Percentiles rank a stretch among this genome's conserved stretches.
Conservation (phyloP, 768 basidiomycete species). For the Termitomyces sp. region DNA sequence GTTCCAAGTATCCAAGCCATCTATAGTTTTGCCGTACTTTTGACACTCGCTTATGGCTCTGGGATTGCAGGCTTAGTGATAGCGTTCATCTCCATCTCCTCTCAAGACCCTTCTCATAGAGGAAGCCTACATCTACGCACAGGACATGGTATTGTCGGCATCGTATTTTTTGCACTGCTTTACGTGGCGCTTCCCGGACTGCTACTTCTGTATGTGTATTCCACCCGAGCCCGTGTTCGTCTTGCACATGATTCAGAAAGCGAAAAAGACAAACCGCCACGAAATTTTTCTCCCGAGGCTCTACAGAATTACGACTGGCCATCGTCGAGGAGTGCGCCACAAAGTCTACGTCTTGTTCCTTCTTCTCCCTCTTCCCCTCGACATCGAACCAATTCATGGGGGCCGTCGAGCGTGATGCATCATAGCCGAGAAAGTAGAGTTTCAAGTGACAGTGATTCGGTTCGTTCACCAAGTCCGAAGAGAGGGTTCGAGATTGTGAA, state of each 20-base stretch:
- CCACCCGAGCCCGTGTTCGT: constrained; percentile 5
- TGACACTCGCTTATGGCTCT: constrained; percentile 47
- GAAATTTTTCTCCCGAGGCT: constrained; percentile 24
- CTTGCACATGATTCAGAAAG: constrained; percentile 9
- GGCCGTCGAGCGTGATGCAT: constrained; percentile 40
- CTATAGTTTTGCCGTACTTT: constrained; percentile 31
- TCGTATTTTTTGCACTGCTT: constrained; percentile 61
- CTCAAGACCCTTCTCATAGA: constrained; percentile 22
- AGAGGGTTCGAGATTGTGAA: constrained; percentile 54
- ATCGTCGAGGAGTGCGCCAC: constrained; percentile 30
- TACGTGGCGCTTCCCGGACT: constrained; percentile 53
- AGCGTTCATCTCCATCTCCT: constrained; percentile 58
- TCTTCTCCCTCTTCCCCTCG: constrained; percentile 44
- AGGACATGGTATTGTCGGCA: constrained; percentile 60
- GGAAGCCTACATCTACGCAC: constrained; percentile 47
- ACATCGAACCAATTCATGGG: constrained; percentile 50
- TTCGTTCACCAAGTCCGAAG: constrained; percentile 36
- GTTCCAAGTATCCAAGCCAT: not conserved
- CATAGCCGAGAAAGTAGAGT: constrained; percentile 43
- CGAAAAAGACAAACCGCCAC: constrained; percentile 16
- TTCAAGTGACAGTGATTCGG: constrained; percentile 45
- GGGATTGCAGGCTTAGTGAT: constrained; percentile 63
- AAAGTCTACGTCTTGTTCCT: constrained; percentile 33
- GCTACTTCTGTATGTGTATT: constrained; percentile 26
- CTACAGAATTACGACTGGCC: constrained; percentile 31